Evolutionary conservation across 495 filamentous ascomycete species (phyloP), one percentile per base, ranked within the genome.

Genomic region (Hypoxylon rickii): DNA sequence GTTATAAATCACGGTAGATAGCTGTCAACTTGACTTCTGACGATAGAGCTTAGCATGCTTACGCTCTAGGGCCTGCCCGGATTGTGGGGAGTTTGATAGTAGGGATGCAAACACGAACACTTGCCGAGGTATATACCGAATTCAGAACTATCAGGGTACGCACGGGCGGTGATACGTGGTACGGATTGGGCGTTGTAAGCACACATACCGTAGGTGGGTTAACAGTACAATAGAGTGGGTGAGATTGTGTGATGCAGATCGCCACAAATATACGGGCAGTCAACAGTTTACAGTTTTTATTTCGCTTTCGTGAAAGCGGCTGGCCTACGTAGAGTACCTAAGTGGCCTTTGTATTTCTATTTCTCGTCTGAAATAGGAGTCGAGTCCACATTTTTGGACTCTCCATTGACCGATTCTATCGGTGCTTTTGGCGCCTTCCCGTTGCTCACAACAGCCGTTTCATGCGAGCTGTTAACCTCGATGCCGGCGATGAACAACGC

Each of bases 401-500:
- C 53, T 8, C 60, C 67, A 21, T 71, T 69, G 1, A 16, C 41
- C 47, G 22, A 58, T 36, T 58, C 56, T 50, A 55, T 37, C 31
- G 40, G 38, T 40, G 62, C 51, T 41, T 68, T 68, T 24, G 61
- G 58, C 44, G 47, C 62, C 42, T 42, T 58, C 2, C 70, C 57
- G 31, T 71, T 67, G 34, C 46, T 63, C 24, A 44, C 31, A 33
- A 55, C 55, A 41, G 34, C 51, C 10, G 20, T 39, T 29, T 50
- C 66, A 33, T 66, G 55, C 20, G 44, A 45, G 15, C 63, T 76
- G 3, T 76, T 81, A 52, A 96, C 86, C 52, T 92, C 85, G 8
- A 96, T 84, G 0, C 93, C 93, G 6, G 83, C 80, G 44, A 95
- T 85, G 54, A 97, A 89, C 22, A 88, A 73, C 70, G 89, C 91